Percentiles rank a stretch among this genome's conserved stretches.
Conservation (phyloP, 768 basidiomycete genomes). For the Collybiopsis confluens region DNA sequence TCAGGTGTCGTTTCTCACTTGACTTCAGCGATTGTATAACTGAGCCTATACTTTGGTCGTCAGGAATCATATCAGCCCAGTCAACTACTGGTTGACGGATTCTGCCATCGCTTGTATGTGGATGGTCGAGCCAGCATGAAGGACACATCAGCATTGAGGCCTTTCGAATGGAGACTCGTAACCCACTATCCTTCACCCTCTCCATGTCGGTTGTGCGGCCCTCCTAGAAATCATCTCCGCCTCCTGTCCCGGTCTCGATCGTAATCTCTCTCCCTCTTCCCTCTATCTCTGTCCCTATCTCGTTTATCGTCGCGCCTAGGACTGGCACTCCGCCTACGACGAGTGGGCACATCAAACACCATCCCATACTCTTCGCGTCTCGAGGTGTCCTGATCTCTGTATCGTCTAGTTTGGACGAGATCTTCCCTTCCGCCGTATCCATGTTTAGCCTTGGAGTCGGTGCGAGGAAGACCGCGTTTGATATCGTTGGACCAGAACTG, state of each 20-base stretch:
- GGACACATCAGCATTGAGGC: too few relatives aligned
- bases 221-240: neutral
- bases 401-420: slow-evolving; percentile 67
- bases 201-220: too few relatives aligned
- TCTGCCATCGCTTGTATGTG: too few relatives aligned
- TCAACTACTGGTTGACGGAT: too few relatives aligned
- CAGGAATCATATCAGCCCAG: too few relatives aligned
- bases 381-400: slow-evolving; percentile 43
- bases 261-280: neutral
- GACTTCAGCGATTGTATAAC: too few relatives aligned
- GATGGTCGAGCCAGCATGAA: too few relatives aligned
- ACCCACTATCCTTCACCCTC: too few relatives aligned
- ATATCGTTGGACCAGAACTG: slow-evolving; percentile 78
- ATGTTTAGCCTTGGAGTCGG: slow-evolving; percentile 22
- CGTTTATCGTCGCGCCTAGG: slow-evolving; percentile 17
- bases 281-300: slow-evolving; percentile 20
- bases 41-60: too few relatives aligned
- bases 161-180: too few relatives aligned
- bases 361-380: slow-evolving; percentile 55
- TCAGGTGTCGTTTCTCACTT: too few relatives aligned
- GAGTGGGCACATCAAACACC: slow-evolving; percentile 77
- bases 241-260: neutral
- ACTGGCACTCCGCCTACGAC: slow-evolving; percentile 9
- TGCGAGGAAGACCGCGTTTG: slow-evolving; percentile 41
- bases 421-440: slow-evolving; percentile 74